Percentiles rank a stretch among this genome's conserved stretches.
phyloP scores from a whole-genome alignment of 2,329 filamentous ascomycete genomes.

The Aspergillus ibericus region DNA sequence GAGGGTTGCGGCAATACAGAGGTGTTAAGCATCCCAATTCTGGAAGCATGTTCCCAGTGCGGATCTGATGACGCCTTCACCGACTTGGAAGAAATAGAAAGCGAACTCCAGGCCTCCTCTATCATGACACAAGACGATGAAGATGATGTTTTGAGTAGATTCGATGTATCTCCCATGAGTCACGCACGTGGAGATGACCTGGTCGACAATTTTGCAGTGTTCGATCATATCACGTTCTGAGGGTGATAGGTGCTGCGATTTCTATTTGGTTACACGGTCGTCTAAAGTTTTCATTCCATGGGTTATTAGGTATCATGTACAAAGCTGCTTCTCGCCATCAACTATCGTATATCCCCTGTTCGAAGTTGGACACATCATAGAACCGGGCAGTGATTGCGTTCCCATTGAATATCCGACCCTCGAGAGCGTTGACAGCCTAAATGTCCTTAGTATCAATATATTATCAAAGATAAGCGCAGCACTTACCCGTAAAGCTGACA shows the following conservation, averaged over 20 bases:
- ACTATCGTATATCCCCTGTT: constrained; percentile 59
- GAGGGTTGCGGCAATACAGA: constrained; percentile 15
- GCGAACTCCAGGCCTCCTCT: neutral
- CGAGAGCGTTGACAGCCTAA: constrained; percentile 83
- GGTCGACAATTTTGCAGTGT: constrained; percentile 11
- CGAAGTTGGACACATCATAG: constrained; percentile 80
- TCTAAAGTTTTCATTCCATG: neutral
- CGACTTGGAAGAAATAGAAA: neutral
- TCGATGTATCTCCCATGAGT: neutral
- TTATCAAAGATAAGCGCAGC: neutral
- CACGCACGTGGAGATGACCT: neutral
- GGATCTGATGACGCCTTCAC: neutral
- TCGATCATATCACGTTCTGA: constrained; percentile 13
- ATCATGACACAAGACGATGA: constrained; percentile 3
- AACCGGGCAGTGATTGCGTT: constrained; percentile 81
- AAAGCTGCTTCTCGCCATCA: constrained; percentile 13
- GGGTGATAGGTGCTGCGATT: too few relatives aligned
- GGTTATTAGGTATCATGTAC: neutral
- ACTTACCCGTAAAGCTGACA: constrained; percentile 80
- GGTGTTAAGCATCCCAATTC: constrained; percentile 11
- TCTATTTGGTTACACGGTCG: neutral
- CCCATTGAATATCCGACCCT: constrained; percentile 84
- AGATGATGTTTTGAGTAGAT: neutral
- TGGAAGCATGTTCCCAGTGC: constrained; percentile 18
- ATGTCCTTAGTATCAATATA: constrained; percentile 1